These are phyloP conservation scores for Lathyrus sativus DNA, from an alignment of 306 rosid species.

Conservation along the genomic window DNA sequence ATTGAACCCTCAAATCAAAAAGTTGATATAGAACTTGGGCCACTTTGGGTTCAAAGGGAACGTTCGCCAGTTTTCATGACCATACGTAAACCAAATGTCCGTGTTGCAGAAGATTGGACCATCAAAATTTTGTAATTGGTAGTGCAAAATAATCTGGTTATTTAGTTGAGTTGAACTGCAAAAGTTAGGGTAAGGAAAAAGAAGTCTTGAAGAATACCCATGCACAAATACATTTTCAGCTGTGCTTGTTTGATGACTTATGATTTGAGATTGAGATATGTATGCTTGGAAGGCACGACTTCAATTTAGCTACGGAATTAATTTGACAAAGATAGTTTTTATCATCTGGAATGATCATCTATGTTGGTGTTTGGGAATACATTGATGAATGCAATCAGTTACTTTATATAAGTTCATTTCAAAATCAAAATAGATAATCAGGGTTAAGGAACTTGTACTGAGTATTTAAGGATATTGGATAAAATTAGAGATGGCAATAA, in stretches of 20 bases:
- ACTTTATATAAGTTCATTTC: background rate
- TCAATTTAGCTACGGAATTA: conserved; percentile 26
- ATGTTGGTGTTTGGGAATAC: background rate
- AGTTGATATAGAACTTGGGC: conserved; percentile 62
- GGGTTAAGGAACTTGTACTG: background rate
- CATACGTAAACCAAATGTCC: conserved; percentile 77
- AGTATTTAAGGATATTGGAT: background rate
- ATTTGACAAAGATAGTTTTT: conserved; percentile 34
- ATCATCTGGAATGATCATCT: conserved; percentile 12
- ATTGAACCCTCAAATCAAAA: conserved; percentile 66
- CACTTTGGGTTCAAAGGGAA: conserved; percentile 62
- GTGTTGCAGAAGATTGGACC: conserved; percentile 73
- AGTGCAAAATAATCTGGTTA: conserved; percentile 29
- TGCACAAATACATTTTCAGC: conserved; percentile 25
- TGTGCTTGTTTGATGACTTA: conserved; percentile 34
- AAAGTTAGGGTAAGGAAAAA: conserved; percentile 26
- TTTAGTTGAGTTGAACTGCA: conserved; percentile 28
- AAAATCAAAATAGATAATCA: conserved; percentile 4
- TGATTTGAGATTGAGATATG: conserved; percentile 26
- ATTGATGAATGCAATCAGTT: conserved; percentile 12
- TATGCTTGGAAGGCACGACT: conserved; percentile 27
- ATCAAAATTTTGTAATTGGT: conserved; percentile 52
- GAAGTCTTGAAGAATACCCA: conserved; percentile 17
- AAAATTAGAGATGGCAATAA: too few relatives aligned
- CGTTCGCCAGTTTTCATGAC: conserved; percentile 50